phyloP scores from a whole-genome alignment of 169 alveolate genomes.

The Plasmodium reichenowi region DNA sequence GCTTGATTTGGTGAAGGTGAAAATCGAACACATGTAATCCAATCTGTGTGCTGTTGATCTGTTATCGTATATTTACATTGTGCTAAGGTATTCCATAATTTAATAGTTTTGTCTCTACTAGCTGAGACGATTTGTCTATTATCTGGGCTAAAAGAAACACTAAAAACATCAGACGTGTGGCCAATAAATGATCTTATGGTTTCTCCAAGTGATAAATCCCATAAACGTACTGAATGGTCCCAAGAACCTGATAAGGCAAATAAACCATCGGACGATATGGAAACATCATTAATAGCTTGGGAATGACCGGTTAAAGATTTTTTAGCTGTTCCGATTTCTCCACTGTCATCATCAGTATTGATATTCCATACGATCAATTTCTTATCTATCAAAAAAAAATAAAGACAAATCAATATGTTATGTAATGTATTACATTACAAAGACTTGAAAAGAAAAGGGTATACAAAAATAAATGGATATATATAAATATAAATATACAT shows the following conservation, averaged over 20 bases:
- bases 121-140: slow-evolving; percentile 99
- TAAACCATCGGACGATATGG: slow-evolving; percentile 94
- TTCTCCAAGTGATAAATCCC: slow-evolving; percentile 94
- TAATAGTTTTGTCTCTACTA: slow-evolving; percentile 96
- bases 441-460: no score
- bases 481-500: not conserved
- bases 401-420: not conserved
- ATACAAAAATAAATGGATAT: not conserved
- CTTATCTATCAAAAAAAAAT: slow-evolving; percentile 78
- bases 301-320: slow-evolving; percentile 92
- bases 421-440: not conserved
- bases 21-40: slow-evolving; percentile 98
- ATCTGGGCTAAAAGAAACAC: slow-evolving; percentile 98
- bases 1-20: slow-evolving; percentile 96
- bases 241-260: slow-evolving; percentile 96
- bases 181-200: slow-evolving; percentile 94
- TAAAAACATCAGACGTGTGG: slow-evolving; percentile 95
- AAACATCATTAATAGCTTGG: slow-evolving; percentile 94
- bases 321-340: slow-evolving; percentile 89
- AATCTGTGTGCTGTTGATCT: slow-evolving; percentile 96
- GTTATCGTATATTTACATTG: slow-evolving; percentile 96
- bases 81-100: slow-evolving; percentile 98
- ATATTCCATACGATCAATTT: slow-evolving; percentile 89
- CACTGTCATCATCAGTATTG: slow-evolving; percentile 84
- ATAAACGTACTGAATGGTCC: slow-evolving; percentile 93